A percentile compares a stretch with the other conserved stretches of the same genome.
Conservation (phyloP, 495 filamentous ascomycete genomes). For the Copromyces sp. region DNA sequence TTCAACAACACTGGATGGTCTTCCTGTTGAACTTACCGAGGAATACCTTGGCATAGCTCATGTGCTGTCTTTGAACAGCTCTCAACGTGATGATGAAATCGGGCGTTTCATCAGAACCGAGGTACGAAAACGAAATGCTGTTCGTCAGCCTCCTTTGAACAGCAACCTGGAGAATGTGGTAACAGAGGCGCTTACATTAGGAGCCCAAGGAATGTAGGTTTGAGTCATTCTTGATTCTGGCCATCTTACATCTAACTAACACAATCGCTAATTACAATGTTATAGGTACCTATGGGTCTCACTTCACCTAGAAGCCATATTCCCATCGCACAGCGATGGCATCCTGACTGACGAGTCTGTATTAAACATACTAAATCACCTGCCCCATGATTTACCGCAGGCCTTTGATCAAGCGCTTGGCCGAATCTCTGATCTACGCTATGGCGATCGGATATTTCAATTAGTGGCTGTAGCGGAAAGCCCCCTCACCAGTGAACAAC, state of each 20-base stretch:
- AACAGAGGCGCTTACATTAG: not conserved
- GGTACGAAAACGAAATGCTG: not conserved
- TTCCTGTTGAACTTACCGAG: not conserved
- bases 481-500: not conserved
- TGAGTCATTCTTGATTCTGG: not conserved
- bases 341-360: not conserved
- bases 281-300: slow-evolving; percentile 1
- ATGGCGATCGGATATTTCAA: not conserved
- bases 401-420: not conserved
- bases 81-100: fast-evolving
- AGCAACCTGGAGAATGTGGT: not conserved
- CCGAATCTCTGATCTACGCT: not conserved
- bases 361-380: not conserved
- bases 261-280: not conserved
- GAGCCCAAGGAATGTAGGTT: not conserved
- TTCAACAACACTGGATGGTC: not conserved
- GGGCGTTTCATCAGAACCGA: not conserved
- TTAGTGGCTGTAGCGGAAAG: not conserved
- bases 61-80: not conserved
- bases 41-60: not conserved
- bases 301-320: not conserved
- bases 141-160: not conserved
- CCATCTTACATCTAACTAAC: too few species aligned
- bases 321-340: not conserved
- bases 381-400: not conserved